Evolutionary conservation across 202 grass and related monocot genomes (phyloP).

Genomic region (Eragrostis tef): DNA sequence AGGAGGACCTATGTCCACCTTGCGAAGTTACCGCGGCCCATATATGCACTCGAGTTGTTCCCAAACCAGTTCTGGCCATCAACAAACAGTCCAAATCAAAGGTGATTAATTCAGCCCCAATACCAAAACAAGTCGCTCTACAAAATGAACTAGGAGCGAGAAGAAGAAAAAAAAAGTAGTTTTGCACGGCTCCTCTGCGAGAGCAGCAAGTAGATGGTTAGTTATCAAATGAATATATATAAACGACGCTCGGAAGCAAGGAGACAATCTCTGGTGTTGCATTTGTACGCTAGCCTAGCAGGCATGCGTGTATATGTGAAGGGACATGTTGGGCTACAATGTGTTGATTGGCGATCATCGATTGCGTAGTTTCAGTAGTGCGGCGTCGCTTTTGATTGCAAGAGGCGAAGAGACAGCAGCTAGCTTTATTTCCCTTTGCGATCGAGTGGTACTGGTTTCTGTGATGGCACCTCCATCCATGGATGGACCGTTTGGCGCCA

Average conservation of each 20-base stretch:
- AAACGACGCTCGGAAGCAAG: neutral
- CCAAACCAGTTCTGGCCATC: too few species aligned
- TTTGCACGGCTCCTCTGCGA: too few species aligned
- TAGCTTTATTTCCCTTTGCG: neutral
- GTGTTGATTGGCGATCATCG: neutral
- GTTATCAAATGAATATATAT: neutral
- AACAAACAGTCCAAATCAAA: too few species aligned
- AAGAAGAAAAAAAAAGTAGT: too few species aligned
- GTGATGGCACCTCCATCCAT: conserved; percentile 46
- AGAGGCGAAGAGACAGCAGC: conserved; percentile 26
- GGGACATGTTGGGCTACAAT: conserved; percentile 4
- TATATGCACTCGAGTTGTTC: too few species aligned
- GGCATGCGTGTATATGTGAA: neutral
- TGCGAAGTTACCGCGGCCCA: neutral
- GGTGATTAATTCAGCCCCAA: too few species aligned
- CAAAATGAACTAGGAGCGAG: too few species aligned
- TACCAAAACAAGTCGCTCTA: too few species aligned
- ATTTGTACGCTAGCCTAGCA: conserved; percentile 1
- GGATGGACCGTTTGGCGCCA: conserved; percentile 45
- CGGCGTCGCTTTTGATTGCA: conserved; percentile 30
- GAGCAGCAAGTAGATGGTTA: neutral
- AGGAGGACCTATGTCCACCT: neutral
- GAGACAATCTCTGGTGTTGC: conserved; percentile 31
- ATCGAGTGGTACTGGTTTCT: conserved; percentile 38
- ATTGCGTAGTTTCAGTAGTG: conserved; percentile 18